phyloP scores from a whole-genome alignment of 1,284 basidiomycete species.

The Phellopilus nigrolimitatus region DNA sequence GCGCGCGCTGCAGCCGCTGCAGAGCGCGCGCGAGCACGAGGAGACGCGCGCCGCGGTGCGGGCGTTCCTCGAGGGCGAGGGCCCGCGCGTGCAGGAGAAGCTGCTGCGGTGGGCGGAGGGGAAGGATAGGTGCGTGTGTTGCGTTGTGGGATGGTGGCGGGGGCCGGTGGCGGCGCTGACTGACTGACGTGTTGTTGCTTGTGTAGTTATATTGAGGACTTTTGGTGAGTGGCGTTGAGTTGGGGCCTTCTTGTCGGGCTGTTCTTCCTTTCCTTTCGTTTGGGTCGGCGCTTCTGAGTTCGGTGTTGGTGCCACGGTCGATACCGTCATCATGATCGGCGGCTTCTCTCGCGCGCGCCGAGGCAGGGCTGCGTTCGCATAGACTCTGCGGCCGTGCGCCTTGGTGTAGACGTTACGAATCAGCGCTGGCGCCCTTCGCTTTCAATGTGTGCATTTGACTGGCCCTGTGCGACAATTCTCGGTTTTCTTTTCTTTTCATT shows the following conservation, averaged over 20 bases:
- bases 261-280: background rate
- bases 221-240: constrained; percentile 88
- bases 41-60: constrained; percentile 71
- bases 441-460: background rate
- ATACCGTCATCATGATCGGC: too few species aligned
- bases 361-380: too few species aligned
- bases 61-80: constrained; percentile 72
- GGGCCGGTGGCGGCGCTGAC: background rate
- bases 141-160: background rate
- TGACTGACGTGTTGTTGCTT: background rate
- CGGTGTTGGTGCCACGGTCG: background rate
- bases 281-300: background rate
- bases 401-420: too few species aligned
- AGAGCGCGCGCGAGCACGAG: constrained; percentile 63
- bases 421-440: too few species aligned
- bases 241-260: too few species aligned
- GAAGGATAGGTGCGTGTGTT: constrained; percentile 53
- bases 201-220: constrained; percentile 90
- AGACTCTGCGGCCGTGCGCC: too few species aligned
- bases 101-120: constrained; percentile 73
- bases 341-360: too few species aligned
- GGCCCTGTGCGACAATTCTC: too few species aligned
- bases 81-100: constrained; percentile 74
- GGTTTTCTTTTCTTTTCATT: constrained; percentile 2
- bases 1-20: constrained; percentile 70